phyloP scores from a whole-genome alignment of 2,329 filamentous ascomycete genomes.

The Alternaria postmessia region DNA sequence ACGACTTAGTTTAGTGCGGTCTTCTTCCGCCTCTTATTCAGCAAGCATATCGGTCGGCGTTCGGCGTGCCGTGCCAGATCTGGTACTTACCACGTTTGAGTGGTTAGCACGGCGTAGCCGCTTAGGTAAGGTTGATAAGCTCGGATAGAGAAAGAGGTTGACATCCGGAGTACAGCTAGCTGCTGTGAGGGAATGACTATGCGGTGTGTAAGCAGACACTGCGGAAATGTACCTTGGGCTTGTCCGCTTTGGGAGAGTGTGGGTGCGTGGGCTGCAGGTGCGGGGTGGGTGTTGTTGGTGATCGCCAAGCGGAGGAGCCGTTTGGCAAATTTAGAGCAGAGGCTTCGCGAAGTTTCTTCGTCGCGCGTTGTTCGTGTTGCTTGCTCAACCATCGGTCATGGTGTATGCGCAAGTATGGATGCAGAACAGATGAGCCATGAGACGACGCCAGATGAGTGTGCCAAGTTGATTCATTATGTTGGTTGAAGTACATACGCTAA shows the following conservation, averaged over 20 bases:
- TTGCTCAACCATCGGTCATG: not conserved
- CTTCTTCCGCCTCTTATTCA: conserved; percentile 4
- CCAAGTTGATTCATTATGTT: conserved; percentile 15
- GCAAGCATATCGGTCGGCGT: not conserved
- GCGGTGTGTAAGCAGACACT: conserved; percentile 26
- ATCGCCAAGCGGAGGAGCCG: conserved; percentile 10
- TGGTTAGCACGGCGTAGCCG: not conserved
- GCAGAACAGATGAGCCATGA: not conserved
- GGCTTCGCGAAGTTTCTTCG: conserved; percentile 8
- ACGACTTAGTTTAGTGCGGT: not conserved
- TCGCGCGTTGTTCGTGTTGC: not conserved
- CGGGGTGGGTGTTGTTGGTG: conserved; percentile 18
- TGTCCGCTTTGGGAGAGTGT: conserved; percentile 15
- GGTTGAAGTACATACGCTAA: conserved; percentile 24
- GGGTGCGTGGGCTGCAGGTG: conserved; percentile 13
- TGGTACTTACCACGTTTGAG: not conserved
- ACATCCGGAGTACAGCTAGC: conserved; percentile 4
- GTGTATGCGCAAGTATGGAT: no score
- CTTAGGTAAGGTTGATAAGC: conserved; percentile 8
- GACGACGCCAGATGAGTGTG: not conserved
- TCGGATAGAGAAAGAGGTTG: conserved; percentile 10
- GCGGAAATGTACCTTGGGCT: conserved; percentile 20
- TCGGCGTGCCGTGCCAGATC: not conserved
- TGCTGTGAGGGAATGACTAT: conserved; percentile 11
- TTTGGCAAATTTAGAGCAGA: not conserved